Evolutionary conservation across 2,329 filamentous ascomycete species (phyloP), one percentile per base, ranked within the genome.

Genomic region (Aureobasidium uvarum): DNA sequence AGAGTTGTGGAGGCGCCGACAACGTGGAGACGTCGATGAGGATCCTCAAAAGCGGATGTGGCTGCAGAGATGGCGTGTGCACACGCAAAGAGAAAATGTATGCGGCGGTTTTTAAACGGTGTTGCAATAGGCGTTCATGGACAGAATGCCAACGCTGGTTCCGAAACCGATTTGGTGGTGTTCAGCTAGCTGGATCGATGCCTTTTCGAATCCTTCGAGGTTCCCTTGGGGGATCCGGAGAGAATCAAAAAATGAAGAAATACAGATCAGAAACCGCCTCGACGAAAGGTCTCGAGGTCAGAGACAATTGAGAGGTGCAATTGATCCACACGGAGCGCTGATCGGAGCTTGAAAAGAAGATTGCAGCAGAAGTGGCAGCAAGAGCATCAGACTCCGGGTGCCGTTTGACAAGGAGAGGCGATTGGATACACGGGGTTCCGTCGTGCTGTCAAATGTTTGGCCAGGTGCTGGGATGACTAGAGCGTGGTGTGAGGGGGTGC

Each of bases 41-140:
- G 14, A 90, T 88, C 1, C 88, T 91, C 75, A 88, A 63, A 63
- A 91, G 75, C 91, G 91, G 72, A 80, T 91, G n/a, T 88, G 90
- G 76, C 81, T 92, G 1, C 88, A 91, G 73, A 84, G 89, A 51
- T 50, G 89, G 88, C 38, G 89, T 87, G 72, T 90, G 88, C 5
- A 85, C 48, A 46, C 46, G 60, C 23, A 43, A 36, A 63, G 48
- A 63, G 48, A 43, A 41, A 54, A 43, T 63, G 60, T 63, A 63
- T 43, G 48, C 48, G 46, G 60, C 38, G 38, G 38, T 63, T 63
- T 63, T 63, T 25, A 23, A 54, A 63, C 60, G 60, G 36, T 54
- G 33, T 25, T 63, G 60, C 38, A 63, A 63, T 63, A 31, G 48
- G 60, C 48, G 54, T 63, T 63, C 48, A 45, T 43, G 38, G 45